Conservation (phyloP, 257 asterid genomes). For the Lithospermum erythrorhizon region DNA sequence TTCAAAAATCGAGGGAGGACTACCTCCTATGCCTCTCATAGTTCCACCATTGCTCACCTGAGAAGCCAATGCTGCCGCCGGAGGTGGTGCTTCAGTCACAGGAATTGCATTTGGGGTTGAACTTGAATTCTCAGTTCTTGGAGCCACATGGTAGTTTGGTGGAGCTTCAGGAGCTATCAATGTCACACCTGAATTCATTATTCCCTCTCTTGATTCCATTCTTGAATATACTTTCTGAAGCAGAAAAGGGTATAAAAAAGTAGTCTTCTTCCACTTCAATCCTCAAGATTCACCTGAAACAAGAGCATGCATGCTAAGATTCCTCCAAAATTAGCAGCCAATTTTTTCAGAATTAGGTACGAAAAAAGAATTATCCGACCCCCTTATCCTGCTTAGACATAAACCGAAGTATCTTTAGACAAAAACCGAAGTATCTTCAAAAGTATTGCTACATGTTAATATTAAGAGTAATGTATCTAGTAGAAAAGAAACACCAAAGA, state of each 20-base stretch:
- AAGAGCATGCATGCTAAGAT: background rate
- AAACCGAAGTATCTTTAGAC: no score
- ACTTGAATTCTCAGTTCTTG: conserved; percentile 32
- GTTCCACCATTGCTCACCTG: conserved; percentile 16
- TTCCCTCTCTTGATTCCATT: conserved; percentile 58
- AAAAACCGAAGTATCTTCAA: no score
- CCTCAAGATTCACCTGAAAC: conserved; percentile 4
- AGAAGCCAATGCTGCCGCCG: background rate
- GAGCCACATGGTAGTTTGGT: conserved; percentile 47
- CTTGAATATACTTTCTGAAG: background rate
- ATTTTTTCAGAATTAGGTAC: background rate
- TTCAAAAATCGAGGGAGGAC: no score
- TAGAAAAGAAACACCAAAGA: background rate
- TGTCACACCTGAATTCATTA: conserved; percentile 40
- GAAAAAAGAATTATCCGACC: no score
- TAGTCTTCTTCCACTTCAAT: background rate
- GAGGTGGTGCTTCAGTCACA: conserved; percentile 10
- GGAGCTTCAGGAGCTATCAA: conserved; percentile 48
- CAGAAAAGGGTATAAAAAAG: background rate
- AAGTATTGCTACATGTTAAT: no score
- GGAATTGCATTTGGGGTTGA: conserved; percentile 21
- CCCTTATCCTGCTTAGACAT: no score
- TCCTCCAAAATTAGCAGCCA: background rate
- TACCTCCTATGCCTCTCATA: no score
- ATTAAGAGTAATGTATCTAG: no score